A percentile compares a stretch with the other conserved stretches of the same genome.
Evolutionary conservation across 73 alveolate species (phyloP).

Genomic region (Tetrahymena borealis): DNA sequence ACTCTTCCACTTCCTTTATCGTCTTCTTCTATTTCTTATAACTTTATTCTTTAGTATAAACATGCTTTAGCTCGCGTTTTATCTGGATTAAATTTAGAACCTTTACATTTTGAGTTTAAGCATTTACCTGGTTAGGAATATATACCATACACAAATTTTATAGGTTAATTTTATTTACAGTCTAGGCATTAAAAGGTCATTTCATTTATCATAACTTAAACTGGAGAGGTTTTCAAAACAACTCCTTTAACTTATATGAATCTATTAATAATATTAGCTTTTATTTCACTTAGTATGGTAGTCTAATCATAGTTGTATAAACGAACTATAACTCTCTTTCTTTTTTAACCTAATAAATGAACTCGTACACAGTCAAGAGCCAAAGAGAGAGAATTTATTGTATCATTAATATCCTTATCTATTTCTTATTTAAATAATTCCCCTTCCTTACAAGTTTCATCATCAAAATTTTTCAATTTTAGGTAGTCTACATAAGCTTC

Average conservation of each 20-base stretch:
- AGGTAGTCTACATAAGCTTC: background rate
- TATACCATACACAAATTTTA: background rate
- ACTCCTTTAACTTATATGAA: background rate
- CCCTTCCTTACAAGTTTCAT: background rate
- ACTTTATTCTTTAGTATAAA: constrained; percentile 25
- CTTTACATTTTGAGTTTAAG: background rate
- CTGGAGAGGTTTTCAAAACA: background rate
- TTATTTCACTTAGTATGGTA: background rate
- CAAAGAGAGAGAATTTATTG: background rate
- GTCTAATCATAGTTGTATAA: background rate
- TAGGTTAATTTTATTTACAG: background rate
- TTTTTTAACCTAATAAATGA: background rate
- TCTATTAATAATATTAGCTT: background rate
- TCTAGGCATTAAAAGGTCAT: background rate
- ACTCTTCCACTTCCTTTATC: constrained; percentile 62
- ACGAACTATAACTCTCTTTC: background rate
- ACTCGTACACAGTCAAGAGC: background rate
- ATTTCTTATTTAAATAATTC: background rate
- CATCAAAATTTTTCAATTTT: background rate
- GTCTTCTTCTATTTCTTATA: constrained; percentile 14
- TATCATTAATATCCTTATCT: background rate
- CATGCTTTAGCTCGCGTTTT: constrained; percentile 19
- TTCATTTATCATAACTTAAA: background rate
- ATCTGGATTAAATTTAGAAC: constrained; percentile 1
- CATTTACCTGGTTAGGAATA: background rate